Conservation (phyloP, 208 protist genomes). For the Tritrichomonas musculus region DNA sequence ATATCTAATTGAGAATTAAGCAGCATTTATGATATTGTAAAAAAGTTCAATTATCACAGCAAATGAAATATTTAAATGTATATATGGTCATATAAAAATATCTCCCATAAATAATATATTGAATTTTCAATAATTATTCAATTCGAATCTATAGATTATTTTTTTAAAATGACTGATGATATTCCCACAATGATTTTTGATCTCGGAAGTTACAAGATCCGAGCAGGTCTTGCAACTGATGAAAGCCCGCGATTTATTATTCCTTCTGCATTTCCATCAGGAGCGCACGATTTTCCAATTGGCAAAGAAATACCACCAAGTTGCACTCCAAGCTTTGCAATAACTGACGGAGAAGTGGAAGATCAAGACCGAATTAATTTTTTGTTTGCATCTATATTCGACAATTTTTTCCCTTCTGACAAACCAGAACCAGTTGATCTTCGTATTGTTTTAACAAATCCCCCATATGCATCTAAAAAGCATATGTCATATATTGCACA, state of each 20-base stretch:
- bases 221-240: neutral
- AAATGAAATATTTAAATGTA: too few species aligned
- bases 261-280: neutral
- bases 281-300: neutral
- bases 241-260: neutral
- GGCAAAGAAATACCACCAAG: neutral
- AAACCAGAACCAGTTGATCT: neutral
- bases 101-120: too few species aligned
- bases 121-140: too few species aligned
- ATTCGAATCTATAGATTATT: too few species aligned
- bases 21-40: too few species aligned
- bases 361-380: neutral
- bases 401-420: neutral
- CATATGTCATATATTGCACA: neutral
- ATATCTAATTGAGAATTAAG: too few species aligned
- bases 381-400: neutral
- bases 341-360: neutral
- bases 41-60: too few species aligned
- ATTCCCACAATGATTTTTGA: neutral
- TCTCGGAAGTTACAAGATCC: neutral
- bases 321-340: neutral
- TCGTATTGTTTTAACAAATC: neutral
- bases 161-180: too few species aligned
- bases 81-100: too few species aligned
- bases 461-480: neutral